Conservation (phyloP, 495 filamentous ascomycete species). For the Penicillium roqueforti region DNA sequence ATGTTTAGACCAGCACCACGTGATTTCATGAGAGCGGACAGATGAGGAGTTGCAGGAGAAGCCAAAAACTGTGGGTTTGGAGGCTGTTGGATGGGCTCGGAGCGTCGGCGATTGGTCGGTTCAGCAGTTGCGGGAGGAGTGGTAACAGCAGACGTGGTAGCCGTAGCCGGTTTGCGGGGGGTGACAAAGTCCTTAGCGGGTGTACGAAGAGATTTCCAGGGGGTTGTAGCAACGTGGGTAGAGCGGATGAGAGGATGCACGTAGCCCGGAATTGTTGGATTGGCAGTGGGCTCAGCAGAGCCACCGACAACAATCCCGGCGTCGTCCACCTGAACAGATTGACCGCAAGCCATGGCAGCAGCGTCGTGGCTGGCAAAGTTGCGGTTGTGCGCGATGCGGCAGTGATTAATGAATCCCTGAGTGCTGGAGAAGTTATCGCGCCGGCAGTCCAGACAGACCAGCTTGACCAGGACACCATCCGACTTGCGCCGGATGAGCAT, state of each 20-base stretch:
- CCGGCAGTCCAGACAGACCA: conserved; percentile 85
- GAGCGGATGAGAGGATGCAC: conserved; percentile 68
- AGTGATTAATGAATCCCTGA: conserved; percentile 98
- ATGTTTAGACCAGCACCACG: conserved; percentile 63
- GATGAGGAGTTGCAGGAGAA: conserved; percentile 68
- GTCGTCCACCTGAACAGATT: conserved; percentile 69
- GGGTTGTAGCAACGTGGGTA: conserved; percentile 49
- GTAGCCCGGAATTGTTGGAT: conserved; percentile 43
- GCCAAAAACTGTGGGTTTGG: conserved; percentile 33
- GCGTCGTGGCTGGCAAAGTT: conserved; percentile 93
- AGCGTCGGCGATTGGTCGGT: conserved; percentile 3
- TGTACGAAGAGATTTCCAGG: conserved; percentile 44
- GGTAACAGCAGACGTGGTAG: conserved; percentile 17
- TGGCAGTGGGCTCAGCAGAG: conserved; percentile 43
- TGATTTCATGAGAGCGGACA: conserved; percentile 66
- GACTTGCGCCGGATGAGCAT: conserved; percentile 58
- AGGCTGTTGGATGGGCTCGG: conserved; percentile 14
- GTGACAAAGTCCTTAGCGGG: conserved; percentile 41
- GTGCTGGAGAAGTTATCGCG: conserved; percentile 88
- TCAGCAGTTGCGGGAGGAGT: conserved; percentile 29
- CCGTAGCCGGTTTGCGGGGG: conserved; percentile 19
- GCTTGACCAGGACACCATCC: conserved; percentile 63
- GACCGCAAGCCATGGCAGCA: conserved; percentile 83
- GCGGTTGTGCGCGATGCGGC: conserved; percentile 86
- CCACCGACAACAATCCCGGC: conserved; percentile 51